Evolutionary conservation across 2,329 filamentous ascomycete species (phyloP).

Genomic region (Pseudopithomyces maydicus): DNA sequence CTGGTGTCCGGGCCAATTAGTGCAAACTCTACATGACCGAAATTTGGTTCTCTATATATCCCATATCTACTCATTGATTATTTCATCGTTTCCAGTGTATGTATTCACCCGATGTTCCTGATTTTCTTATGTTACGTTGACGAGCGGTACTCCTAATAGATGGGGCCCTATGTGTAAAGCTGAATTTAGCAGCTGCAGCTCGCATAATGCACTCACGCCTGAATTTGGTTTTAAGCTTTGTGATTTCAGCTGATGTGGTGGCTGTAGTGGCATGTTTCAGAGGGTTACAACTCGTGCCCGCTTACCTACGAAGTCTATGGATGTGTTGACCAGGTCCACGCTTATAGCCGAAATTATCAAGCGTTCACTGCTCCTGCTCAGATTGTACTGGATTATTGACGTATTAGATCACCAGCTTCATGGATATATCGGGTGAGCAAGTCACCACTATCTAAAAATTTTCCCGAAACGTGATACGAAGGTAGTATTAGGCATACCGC

Average conservation of each 20-base stretch:
- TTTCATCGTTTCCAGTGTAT: not conserved
- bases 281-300: not conserved
- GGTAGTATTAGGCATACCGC: not conserved
- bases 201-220: not conserved
- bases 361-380: not conserved
- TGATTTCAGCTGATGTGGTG: not conserved
- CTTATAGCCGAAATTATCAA: not conserved
- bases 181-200: too few relatives aligned
- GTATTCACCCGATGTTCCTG: not conserved
- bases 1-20: not conserved
- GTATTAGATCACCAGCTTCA: not conserved
- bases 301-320: too few relatives aligned
- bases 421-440: not conserved
- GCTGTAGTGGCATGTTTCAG: conserved; percentile 4
- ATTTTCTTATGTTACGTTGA: not conserved
- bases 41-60: too few relatives aligned
- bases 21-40: too few relatives aligned
- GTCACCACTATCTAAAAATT: not conserved
- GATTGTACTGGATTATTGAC: not conserved
- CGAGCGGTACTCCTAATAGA: too few relatives aligned
- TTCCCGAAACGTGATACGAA: not conserved
- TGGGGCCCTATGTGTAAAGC: too few relatives aligned
- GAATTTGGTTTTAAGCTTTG: not conserved
- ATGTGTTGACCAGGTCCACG: not conserved
- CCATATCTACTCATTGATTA: too few relatives aligned